These are phyloP conservation scores for Meyerozyma sp. DNA, from an alignment of 1,139 yeast genomes.

Conservation along the genomic window DNA sequence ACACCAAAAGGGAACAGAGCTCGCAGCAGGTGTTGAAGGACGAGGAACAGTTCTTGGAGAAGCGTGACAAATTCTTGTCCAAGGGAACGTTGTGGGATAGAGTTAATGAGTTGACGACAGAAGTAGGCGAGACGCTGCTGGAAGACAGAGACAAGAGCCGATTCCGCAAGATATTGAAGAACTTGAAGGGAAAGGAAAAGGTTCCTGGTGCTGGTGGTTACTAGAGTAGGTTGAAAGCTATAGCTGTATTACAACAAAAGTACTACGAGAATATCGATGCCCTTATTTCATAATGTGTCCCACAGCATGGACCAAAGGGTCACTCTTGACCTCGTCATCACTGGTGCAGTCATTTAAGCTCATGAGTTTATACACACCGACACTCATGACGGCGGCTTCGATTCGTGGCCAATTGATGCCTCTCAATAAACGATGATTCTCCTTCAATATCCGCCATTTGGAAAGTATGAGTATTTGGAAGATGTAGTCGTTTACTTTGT, in stretches of 20 bases:
- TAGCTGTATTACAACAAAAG: neutral
- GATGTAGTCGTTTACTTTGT: constrained; percentile 29
- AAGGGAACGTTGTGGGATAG: constrained; percentile 89
- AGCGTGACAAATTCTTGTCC: constrained; percentile 75
- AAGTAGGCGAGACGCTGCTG: constrained; percentile 31
- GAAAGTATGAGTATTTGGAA: constrained; percentile 31
- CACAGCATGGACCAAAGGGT: constrained; percentile 8
- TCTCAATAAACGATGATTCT: constrained; percentile 26
- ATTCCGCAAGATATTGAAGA: constrained; percentile 20
- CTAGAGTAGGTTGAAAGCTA: constrained; percentile 3
- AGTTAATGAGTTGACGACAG: constrained; percentile 45
- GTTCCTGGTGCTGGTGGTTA: constrained; percentile 28
- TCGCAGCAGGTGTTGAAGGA: constrained; percentile 59
- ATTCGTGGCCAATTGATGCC: constrained; percentile 27
- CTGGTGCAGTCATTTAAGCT: constrained; percentile 31
- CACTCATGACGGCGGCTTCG: constrained; percentile 34
- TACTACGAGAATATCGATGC: neutral
- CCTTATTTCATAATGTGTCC: constrained; percentile 7
- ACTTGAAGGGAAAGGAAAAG: constrained; percentile 24
- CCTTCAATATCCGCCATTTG: constrained; percentile 41
- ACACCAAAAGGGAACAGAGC: constrained; percentile 72
- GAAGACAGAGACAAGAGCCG: constrained; percentile 21
- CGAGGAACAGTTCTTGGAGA: constrained; percentile 66
- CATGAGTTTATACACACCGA: constrained; percentile 37
- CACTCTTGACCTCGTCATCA: constrained; percentile 5